These are phyloP conservation scores for Apophysomyces trapeziformis DNA, from an alignment of 371 early-diverging fungal genomes.

Conservation along the genomic window DNA sequence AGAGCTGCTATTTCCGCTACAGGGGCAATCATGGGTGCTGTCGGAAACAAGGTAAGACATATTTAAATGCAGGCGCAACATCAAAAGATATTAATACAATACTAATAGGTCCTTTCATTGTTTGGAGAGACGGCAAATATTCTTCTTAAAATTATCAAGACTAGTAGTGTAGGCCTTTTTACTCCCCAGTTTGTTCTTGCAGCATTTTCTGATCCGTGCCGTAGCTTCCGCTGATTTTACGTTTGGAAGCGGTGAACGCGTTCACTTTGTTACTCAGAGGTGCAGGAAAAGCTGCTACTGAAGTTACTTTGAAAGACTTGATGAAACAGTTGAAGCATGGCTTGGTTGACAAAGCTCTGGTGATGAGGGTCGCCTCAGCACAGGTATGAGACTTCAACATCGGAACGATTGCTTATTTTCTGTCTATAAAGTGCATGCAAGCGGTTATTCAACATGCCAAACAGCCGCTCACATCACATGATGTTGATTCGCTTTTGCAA, in stretches of 20 bases:
- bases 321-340: constrained; percentile 70
- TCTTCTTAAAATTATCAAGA: constrained; percentile 68
- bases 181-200: neutral
- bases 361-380: constrained; percentile 74
- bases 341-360: constrained; percentile 74
- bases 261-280: constrained; percentile 73
- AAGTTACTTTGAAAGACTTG: constrained; percentile 75
- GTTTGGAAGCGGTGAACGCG: constrained; percentile 75
- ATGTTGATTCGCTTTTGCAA: constrained; percentile 66
- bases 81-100: neutral
- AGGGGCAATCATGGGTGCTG: constrained; percentile 71
- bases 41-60: constrained; percentile 61
- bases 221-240: constrained; percentile 64
- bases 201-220: neutral
- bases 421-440: constrained; percentile 50
- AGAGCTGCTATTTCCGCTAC: constrained; percentile 81
- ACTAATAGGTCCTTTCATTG: constrained; percentile 66
- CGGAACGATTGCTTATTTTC: neutral
- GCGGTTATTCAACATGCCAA: constrained; percentile 51
- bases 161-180: constrained; percentile 60
- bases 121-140: constrained; percentile 79
- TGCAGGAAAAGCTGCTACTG: constrained; percentile 79
- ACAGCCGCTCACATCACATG: constrained; percentile 58
- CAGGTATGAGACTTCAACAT: constrained; percentile 56
- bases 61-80: neutral